Base-by-base conservation (phyloP, 2,329 filamentous ascomycete species). In the Aspergillus fumigatiaffinis region DNA sequence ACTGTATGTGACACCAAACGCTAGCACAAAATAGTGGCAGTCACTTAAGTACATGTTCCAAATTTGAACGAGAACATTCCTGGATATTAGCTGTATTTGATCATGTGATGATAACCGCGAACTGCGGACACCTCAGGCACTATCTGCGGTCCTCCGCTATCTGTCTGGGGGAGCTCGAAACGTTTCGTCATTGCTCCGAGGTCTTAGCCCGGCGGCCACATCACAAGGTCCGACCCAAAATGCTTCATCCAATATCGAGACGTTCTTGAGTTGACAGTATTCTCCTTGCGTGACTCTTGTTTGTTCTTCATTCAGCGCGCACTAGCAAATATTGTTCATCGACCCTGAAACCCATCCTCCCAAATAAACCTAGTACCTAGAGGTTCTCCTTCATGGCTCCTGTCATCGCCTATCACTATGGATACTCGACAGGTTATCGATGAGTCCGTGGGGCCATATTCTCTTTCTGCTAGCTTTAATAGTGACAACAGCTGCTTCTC, bases 371-470 rank as follows among this genome's bases (percentile, higher is more conserved):
- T 5, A 6, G 14, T 23, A 29, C 42, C 42, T 20, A 53, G 35
- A 50, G 9, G 25, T 51, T 32, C 56, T 50, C n/a, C 42, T 28
- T 53, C 51, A 60, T 57, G 53, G 50, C 49, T 25, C 42, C 41
- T 23, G 47, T 56, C 41, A 48, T 41, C 47, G 41, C 12, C 25
- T 38, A 47, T 46, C 55, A 79, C 60, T 53, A 99, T 97, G 94
- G 94, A 97, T 73, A 95, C 92, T 47, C 84, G 93, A 58, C 89
- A 89, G 53, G 85, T 90, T 56, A 91, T 97, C 69, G 91, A 96
- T 78, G 85, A 86, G 52, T 86, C 90, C 20, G 83, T 82, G 47
- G 85, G 87, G 54, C 88, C 89, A 4, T 84, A 87, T 59, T 92
- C 92, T 10, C 83, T 97, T 41, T 95, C 91, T 14, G 86, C 88